Evolutionary conservation across 352 stramenopile species (phyloP).

Genomic region (Chrysophaeum taylorii): DNA sequence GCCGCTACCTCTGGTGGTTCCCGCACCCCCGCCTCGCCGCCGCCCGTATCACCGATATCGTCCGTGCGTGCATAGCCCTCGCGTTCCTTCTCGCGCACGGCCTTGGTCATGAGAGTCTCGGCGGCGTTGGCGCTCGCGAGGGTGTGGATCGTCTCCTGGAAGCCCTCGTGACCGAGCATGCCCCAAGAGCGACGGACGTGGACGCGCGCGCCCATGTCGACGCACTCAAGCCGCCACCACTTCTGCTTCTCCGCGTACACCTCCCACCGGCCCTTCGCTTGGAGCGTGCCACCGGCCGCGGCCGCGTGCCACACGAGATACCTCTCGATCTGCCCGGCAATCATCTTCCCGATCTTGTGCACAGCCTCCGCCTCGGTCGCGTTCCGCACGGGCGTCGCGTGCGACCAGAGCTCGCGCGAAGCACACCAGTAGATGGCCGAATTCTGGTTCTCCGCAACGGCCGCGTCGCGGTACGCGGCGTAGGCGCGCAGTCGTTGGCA

Average conservation of each 20-base stretch:
- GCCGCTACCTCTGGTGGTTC: background rate
- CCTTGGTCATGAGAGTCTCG: background rate
- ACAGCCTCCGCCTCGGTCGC: background rate
- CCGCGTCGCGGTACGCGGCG: background rate
- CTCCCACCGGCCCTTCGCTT: background rate
- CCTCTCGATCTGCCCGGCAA: background rate
- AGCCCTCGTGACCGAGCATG: background rate
- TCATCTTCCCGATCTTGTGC: background rate
- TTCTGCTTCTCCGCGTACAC: background rate
- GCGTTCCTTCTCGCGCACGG: background rate
- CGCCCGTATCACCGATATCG: background rate
- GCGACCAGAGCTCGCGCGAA: background rate
- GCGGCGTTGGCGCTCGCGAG: background rate
- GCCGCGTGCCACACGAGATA: background rate
- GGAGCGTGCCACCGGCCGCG: background rate
- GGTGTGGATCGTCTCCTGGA: background rate
- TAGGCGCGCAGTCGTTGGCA: background rate
- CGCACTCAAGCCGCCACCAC: slow-evolving; percentile 9
- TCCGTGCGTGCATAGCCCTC: background rate
- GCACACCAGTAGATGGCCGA: background rate
- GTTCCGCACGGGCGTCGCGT: background rate
- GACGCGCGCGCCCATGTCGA: background rate
- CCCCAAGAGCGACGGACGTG: background rate
- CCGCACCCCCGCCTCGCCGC: too few relatives aligned
- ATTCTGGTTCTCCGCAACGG: background rate